Evolutionary conservation across 1,139 yeast species (phyloP), one percentile per base, ranked within the genome.

Genomic region (Geotrichum reessii): DNA sequence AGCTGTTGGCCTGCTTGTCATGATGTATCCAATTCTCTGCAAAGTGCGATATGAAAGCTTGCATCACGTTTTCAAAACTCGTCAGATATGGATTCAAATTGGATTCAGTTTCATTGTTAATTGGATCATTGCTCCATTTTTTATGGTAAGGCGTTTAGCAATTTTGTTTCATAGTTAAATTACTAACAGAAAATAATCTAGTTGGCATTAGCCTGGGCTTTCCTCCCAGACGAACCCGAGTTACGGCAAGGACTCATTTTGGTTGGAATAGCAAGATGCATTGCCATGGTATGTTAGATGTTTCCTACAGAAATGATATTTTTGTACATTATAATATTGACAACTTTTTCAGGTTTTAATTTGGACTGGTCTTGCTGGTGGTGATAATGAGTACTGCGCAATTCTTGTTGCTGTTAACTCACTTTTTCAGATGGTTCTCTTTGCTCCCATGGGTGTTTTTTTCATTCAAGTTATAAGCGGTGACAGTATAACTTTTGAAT

Each of bases 211-310:
- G 80, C 84, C 0, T 83, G 87, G 86, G 69, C 80, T 46, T 75
- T 77, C 0, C 66, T 83, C 56, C 81, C 81, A 56, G 81, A 81
- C 60, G 66, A 75, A 57, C 71, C 71, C 5, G 86, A 81, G 59
- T 79, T 79, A 58, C 72, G 86, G 56, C 72, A 72, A 42, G 86
- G 87, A 0, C 73, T 83, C 6, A 81, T 83, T 48, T 76, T 83
- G 79, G 81, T 83, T 53, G 87, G 87, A 0, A 64, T 80, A 50
- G 86, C 85, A 2, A 68, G 87, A 60, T 83, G 87, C 67, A 81
- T 83, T 63, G 86, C 86, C 31, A 83, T 83, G 86, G 85, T 50
- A 50, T 27, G 51, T 11, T 25, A 14, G 7, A 8, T 47, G 5
- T 31, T 31, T 5, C 12, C 14, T 11, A 31, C 37, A 31, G 14